A percentile compares a stretch with the other conserved stretches of the same genome.
Evolutionary conservation across 257 asterid species (phyloP).

Genomic region (Gentiana macrophylla): DNA sequence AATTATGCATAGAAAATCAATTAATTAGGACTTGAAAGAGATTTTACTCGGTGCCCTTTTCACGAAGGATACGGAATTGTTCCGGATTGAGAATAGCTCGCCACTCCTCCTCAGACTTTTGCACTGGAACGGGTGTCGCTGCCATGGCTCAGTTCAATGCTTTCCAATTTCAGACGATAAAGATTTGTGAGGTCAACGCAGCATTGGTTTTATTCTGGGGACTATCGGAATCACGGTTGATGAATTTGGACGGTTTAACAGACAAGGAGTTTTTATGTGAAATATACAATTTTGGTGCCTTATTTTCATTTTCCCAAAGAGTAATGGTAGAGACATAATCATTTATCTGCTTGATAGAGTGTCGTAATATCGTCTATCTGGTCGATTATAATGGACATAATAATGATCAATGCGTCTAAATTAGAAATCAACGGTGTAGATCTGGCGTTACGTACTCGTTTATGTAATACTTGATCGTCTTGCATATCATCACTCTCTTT

Average conservation of each 20-base stretch:
- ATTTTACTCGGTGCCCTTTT: slow-evolving; percentile 65
- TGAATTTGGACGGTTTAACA: slow-evolving; percentile 27
- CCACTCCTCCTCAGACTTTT: slow-evolving; percentile 78
- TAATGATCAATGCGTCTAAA: too few species aligned
- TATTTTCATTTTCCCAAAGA: too few species aligned
- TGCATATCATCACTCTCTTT: too few species aligned
- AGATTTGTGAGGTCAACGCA: too few species aligned
- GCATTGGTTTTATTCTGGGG: not conserved
- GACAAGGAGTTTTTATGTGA: not conserved
- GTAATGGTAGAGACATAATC: too few species aligned
- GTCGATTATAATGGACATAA: too few species aligned
- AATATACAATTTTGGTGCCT: not conserved
- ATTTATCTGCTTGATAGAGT: too few species aligned
- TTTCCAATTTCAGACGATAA: not conserved
- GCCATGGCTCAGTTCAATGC: slow-evolving; percentile 13
- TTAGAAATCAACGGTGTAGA: too few species aligned
- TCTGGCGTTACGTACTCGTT: too few species aligned
- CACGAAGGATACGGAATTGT: slow-evolving; percentile 62
- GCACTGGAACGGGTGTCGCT: slow-evolving; percentile 14
- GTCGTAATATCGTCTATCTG: too few species aligned
- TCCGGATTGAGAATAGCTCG: slow-evolving; percentile 50
- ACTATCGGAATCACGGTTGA: not conserved
- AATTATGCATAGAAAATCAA: not conserved
- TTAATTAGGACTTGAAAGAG: not conserved
- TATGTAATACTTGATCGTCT: too few species aligned